phyloP scores from a whole-genome alignment of 176 grass and related monocot genomes.

The Paspalum notatum region DNA sequence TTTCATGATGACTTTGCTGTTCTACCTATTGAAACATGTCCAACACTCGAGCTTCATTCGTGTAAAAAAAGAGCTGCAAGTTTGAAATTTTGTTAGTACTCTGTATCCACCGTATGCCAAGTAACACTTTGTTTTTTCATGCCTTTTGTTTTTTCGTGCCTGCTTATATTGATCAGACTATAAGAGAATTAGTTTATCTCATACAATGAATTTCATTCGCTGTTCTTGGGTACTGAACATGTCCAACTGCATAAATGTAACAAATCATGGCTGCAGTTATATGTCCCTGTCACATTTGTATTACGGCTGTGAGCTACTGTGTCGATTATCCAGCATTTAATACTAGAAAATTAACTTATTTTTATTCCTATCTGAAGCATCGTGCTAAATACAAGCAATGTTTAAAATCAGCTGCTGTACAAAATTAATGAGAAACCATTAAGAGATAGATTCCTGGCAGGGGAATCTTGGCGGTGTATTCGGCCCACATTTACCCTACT shows the following conservation, averaged over 20 bases:
- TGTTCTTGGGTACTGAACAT: background rate
- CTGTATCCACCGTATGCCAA: constrained; percentile 25
- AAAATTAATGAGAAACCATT: too few species aligned
- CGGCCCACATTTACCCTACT: too few species aligned
- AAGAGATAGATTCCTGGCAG: too few species aligned
- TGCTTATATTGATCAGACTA: background rate
- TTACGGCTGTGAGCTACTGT: background rate
- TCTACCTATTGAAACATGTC: background rate
- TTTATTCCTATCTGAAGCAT: too few species aligned
- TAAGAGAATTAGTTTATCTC: background rate
- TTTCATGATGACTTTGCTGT: background rate
- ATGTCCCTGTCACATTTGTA: background rate
- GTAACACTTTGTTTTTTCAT: too few species aligned
- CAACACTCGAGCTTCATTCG: background rate
- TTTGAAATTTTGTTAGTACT: background rate
- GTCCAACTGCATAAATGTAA: background rate
- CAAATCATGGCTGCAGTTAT: background rate
- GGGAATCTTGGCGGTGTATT: too few species aligned
- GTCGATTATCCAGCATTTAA: too few species aligned
- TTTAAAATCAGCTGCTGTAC: too few species aligned
- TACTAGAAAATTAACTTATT: too few species aligned
- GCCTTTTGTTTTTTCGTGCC: background rate
- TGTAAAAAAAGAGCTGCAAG: too few species aligned
- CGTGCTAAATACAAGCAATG: too few species aligned
- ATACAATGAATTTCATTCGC: background rate